Percentiles rank a stretch among this genome's conserved stretches.
These are phyloP conservation scores for Trichoderma sp. DNA, from an alignment of 2,329 filamentous ascomycete species.

Conservation along the genomic window DNA sequence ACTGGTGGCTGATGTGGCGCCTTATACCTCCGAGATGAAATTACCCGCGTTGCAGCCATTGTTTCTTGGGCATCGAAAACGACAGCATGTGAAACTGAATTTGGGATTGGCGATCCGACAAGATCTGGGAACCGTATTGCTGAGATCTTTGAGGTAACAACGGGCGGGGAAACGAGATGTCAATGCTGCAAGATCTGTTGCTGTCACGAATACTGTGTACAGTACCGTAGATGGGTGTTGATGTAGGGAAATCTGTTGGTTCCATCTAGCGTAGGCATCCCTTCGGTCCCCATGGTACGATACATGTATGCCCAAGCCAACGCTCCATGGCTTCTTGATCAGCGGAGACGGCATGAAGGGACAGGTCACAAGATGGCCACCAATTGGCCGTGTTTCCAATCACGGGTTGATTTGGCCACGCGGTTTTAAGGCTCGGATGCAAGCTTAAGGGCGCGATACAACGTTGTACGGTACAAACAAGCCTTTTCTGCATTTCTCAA, in stretches of 20 bases:
- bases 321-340: not conserved
- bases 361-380: constrained; percentile 5
- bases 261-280: not conserved
- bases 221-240: not conserved
- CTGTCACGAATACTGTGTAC: constrained; percentile 11
- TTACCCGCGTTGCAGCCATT: not conserved
- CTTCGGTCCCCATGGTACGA: not conserved
- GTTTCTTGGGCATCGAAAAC: not conserved
- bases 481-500: not conserved
- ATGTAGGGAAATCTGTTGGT: constrained; percentile 6
- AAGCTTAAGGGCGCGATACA: constrained; percentile 20
- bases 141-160: constrained; percentile 15
- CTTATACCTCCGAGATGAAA: constrained; percentile 1
- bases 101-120: not conserved
- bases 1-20: constrained; percentile 12
- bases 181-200: constrained; percentile 11
- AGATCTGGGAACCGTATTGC: not conserved
- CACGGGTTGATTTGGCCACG: constrained; percentile 5
- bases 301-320: not conserved
- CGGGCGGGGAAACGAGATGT: constrained; percentile 13
- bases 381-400: not conserved
- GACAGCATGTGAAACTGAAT: not conserved
- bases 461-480: constrained; percentile 2
- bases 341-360: not conserved
- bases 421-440: constrained; percentile 14